Evolutionary conservation across 2,329 filamentous ascomycete genomes (phyloP).

Genomic region (Aspergillus calidoustus): DNA sequence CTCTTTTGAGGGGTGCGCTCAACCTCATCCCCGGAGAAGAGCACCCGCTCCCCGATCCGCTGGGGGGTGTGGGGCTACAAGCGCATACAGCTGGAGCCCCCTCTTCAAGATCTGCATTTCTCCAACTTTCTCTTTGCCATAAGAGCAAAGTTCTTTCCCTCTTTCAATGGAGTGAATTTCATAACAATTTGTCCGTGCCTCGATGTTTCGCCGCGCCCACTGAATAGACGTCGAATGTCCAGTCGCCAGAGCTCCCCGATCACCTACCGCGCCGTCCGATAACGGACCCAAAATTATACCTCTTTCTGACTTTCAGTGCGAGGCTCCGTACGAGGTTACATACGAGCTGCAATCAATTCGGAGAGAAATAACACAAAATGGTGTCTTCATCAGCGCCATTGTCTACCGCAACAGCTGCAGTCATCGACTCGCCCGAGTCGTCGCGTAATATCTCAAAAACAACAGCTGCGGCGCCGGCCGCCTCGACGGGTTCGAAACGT

Average conservation of each 20-base stretch:
- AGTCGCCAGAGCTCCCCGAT: background rate
- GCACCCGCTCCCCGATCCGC: slow-evolving; percentile 2
- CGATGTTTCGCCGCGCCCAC: background rate
- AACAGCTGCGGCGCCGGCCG: slow-evolving; percentile 4
- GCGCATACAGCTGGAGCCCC: background rate
- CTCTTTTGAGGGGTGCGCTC: background rate
- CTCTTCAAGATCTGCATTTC: slow-evolving; percentile 17
- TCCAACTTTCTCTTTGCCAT: slow-evolving; percentile 2
- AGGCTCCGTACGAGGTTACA: background rate
- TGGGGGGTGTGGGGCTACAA: slow-evolving; percentile 4
- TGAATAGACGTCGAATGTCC: background rate
- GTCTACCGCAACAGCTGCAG: slow-evolving; percentile 9
- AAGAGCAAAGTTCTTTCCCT: background rate
- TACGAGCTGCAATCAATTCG: too few species aligned
- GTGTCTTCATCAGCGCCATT: slow-evolving; percentile 26
- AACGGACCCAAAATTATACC: slow-evolving; percentile 16
- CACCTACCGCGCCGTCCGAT: slow-evolving; percentile 15
- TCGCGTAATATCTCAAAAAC: slow-evolving; percentile 10
- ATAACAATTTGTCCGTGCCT: background rate
- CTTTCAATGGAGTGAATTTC: background rate
- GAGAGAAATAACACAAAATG: slow-evolving; percentile 21
- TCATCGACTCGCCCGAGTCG: slow-evolving; percentile 10
- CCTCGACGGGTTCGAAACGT: slow-evolving; percentile 32
- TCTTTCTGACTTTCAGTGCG: background rate
- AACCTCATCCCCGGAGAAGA: slow-evolving; percentile 3